These are phyloP conservation scores for Haematococcus sp. DNA, from an alignment of 139 green algal species.

Conservation along the genomic window DNA sequence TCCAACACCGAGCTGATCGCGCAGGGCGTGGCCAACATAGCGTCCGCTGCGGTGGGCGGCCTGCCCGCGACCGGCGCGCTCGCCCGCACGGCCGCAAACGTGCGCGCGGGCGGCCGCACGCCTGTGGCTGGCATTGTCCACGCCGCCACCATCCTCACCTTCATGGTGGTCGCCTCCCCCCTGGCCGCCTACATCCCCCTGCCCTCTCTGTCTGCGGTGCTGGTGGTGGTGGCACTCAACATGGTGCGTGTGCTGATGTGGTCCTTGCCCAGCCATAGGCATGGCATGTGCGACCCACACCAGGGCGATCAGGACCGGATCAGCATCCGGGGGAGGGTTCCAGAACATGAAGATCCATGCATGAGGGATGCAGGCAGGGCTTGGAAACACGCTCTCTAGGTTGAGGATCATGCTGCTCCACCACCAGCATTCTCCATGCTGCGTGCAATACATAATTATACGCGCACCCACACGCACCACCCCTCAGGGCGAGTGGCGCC, in stretches of 20 bases:
- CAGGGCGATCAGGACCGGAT: no score
- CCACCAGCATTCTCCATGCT: no score
- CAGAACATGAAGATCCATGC: no score
- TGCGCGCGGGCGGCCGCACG: conserved; percentile 25
- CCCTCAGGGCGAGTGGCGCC: conserved; percentile 35
- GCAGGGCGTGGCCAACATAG: conserved; percentile 30
- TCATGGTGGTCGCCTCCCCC: conserved; percentile 17
- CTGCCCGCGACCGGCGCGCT: conserved; percentile 33
- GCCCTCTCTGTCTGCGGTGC: conserved; percentile 23
- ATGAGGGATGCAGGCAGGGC: no score
- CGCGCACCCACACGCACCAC: no score
- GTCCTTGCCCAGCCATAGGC: no score
- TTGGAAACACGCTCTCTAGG: no score
- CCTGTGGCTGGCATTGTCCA: conserved; percentile 29
- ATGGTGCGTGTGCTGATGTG: no score
- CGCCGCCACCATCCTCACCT: conserved; percentile 3
- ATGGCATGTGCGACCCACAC: no score
- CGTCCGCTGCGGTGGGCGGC: conserved; percentile 25
- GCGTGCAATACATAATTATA: no score
- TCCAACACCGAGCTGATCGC: conserved; percentile 36
- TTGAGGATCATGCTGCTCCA: no score
- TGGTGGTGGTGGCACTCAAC: conserved; percentile 35
- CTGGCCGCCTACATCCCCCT: conserved; percentile 26
- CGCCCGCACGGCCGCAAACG: conserved; percentile 34
- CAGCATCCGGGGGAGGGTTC: no score